Evolutionary conservation across 2,329 filamentous ascomycete genomes (phyloP), one percentile per base, ranked within the genome.

Genomic region (Aspergillus sergii): DNA sequence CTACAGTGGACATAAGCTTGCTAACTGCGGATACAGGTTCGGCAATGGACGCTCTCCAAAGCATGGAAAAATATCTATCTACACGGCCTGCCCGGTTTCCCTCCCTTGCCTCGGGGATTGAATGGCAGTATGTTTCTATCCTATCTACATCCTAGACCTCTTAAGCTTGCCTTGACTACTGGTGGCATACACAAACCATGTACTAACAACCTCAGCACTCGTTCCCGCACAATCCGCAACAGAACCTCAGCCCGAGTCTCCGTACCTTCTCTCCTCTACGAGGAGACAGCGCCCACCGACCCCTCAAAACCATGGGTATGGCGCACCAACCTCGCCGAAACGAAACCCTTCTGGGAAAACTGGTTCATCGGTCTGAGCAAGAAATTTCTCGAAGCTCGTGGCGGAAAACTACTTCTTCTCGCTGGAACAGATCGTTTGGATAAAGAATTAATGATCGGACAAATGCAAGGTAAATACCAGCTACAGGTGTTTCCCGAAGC

Each of bases 391-490:
- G 85, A 84, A 58, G 92, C 91, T 0, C 88, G 86, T 66, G 94
- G 92, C 32, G 94, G 93, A 10, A 97, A 97, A 77, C 78, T 96
- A 64, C 80, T 97, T 57, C 80, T 97, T 58, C 84, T 97, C 36
- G 94, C 94, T 3, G 94, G 94, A 21, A 97, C 94, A 12, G 94
- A 97, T 79, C 85, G 94, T 56, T 78, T 97, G 62, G 94, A 97
- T 75, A 96, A 92, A 68, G 94, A 96, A 73, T 80, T 97, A 72
- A 97, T 92, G 77, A 97, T 97, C 76, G 94, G 94, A 19, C 94
- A 97, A 79, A 97, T 97, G 94, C 94, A 97, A 83, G 94, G 94
- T 6, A 98, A 98, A 84, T 99, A 98, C 75, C 93, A 96, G 62
- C 82, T 99, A 53, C 92, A 97, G 70, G 94, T 99, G 8, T 91